phyloP scores from a whole-genome alignment of 768 basidiomycete genomes.

The Ramaria rubella region DNA sequence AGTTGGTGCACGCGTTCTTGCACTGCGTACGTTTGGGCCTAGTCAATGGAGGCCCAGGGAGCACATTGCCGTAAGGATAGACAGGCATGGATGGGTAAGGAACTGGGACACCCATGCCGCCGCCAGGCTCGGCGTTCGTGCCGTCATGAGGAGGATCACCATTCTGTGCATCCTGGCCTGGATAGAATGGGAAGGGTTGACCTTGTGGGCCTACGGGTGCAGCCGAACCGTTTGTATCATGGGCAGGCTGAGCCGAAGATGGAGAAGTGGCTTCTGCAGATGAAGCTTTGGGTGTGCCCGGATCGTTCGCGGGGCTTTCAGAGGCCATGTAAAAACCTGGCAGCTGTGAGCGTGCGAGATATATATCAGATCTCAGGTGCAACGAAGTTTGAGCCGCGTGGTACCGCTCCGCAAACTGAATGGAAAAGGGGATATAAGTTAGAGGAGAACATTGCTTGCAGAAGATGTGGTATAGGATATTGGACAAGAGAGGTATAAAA shows the following conservation, averaged over 20 bases:
- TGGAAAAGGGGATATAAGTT: neutral
- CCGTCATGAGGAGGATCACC: neutral
- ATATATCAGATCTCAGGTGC: neutral
- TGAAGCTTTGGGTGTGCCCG: neutral
- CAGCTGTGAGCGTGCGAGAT: neutral
- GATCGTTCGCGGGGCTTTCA: neutral
- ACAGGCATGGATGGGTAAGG: slow-evolving; percentile 6
- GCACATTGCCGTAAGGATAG: slow-evolving; percentile 4
- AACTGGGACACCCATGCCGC: neutral
- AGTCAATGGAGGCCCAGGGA: neutral
- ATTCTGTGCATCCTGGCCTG: neutral
- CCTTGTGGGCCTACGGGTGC: neutral
- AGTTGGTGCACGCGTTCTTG: slow-evolving; percentile 88
- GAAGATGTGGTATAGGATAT: neutral
- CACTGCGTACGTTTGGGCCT: slow-evolving; percentile 80
- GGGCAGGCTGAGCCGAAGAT: neutral
- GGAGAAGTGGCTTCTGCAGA: neutral
- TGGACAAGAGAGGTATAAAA: too few species aligned
- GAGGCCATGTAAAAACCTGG: neutral
- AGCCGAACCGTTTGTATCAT: neutral
- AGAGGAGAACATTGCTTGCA: neutral
- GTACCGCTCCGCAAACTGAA: neutral
- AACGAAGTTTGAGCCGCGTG: neutral
- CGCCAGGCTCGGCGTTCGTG: neutral
- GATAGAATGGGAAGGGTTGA: neutral